Evolutionary conservation across 352 stramenopile genomes (phyloP).

Genomic region (Globisporangium spiculum): DNA sequence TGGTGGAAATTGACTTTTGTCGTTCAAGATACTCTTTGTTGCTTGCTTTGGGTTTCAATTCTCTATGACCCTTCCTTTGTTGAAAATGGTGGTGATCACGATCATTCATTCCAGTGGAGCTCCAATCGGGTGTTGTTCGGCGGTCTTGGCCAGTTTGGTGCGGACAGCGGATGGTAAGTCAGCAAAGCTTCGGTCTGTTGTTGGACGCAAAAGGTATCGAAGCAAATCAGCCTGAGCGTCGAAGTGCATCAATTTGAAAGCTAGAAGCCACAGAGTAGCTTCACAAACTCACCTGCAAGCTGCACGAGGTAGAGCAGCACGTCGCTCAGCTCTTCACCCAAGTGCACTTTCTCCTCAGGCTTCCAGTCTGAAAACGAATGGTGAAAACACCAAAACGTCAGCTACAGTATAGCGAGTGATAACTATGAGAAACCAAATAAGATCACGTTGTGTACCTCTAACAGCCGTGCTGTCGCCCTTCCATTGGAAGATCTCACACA

Average conservation of each 20-base stretch:
- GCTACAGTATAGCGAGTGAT: background rate
- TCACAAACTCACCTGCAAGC: constrained; percentile 57
- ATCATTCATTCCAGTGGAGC: background rate
- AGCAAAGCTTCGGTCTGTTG: constrained; percentile 8
- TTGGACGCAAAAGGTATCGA: background rate
- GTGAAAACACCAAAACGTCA: constrained; percentile 2
- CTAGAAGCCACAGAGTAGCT: background rate
- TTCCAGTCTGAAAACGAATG: constrained; percentile 52
- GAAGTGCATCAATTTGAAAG: background rate
- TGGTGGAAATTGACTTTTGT: constrained; percentile 1
- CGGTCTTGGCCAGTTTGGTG: constrained; percentile 47
- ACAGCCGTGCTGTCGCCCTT: constrained; percentile 78
- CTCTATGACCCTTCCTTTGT: background rate
- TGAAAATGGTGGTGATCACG: background rate
- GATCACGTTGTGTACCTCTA: constrained; percentile 88
- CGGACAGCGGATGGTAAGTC: constrained; percentile 17
- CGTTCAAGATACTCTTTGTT: background rate
- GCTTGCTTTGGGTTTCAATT: background rate
- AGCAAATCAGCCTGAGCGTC: background rate
- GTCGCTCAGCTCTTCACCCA: constrained; percentile 96
- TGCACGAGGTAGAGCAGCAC: constrained; percentile 96
- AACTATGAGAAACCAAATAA: constrained; percentile 76
- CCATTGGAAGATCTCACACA: constrained; percentile 95
- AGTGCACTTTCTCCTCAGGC: constrained; percentile 81
- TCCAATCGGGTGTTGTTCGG: constrained; percentile 8